These are phyloP conservation scores for Amanita muscaria DNA, from an alignment of 768 basidiomycete genomes.

Conservation along the genomic window DNA sequence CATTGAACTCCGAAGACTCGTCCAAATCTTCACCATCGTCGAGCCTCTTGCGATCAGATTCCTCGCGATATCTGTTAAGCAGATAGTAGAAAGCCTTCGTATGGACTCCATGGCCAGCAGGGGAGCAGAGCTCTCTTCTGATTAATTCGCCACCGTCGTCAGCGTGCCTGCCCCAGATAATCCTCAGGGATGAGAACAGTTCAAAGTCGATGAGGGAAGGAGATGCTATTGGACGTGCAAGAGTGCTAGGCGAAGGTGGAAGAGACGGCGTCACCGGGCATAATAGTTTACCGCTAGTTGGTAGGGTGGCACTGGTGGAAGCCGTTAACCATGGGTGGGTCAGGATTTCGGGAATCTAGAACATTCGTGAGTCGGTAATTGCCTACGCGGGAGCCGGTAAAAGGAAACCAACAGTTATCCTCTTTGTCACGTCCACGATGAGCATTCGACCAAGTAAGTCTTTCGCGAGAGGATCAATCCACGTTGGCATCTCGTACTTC, in stretches of 20 bases:
- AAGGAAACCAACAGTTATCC: constrained; percentile 63
- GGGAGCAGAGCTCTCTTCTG: constrained; percentile 57
- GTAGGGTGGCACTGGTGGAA: constrained; percentile 35
- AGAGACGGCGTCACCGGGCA: constrained; percentile 27
- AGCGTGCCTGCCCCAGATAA: constrained; percentile 77
- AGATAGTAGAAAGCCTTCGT: constrained; percentile 90
- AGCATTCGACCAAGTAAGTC: constrained; percentile 85
- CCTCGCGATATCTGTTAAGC: constrained; percentile 66
- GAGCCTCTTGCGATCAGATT: constrained; percentile 33
- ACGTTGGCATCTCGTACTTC: constrained; percentile 73
- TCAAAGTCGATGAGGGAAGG: constrained; percentile 67
- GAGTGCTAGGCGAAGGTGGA: constrained; percentile 56
- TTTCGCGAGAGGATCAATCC: constrained; percentile 74
- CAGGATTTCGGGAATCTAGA: constrained; percentile 79
- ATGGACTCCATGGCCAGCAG: constrained; percentile 59
- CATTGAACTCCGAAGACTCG: constrained; percentile 22
- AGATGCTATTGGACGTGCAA: constrained; percentile 64
- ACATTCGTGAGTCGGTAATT: too few species aligned
- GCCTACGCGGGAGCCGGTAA: background rate
- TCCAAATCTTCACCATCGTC: constrained; percentile 32
- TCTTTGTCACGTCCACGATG: constrained; percentile 67
- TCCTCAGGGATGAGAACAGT: constrained; percentile 65
- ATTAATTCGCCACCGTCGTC: constrained; percentile 45
- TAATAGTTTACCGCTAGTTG: constrained; percentile 13
- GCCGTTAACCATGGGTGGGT: constrained; percentile 76